Evolutionary conservation across 2,329 filamentous ascomycete genomes (phyloP).

Genomic region (Pseudogymnoascus sp.): DNA sequence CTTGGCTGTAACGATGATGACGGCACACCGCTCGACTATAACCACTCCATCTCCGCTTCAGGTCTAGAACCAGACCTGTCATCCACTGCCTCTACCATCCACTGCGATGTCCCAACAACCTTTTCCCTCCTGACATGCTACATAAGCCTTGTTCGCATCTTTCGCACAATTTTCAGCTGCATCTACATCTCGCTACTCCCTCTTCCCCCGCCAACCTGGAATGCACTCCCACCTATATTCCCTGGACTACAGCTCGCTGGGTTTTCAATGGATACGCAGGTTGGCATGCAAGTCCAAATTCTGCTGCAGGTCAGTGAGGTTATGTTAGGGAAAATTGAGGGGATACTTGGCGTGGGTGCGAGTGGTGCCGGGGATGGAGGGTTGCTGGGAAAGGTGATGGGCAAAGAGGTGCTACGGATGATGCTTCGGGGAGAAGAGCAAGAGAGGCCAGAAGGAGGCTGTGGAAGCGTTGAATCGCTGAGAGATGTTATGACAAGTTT

Average conservation of each 20-base stretch:
- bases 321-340: background rate
- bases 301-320: background rate
- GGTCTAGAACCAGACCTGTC: too few relatives aligned
- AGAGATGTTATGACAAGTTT: background rate
- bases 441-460: background rate
- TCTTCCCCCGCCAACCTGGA: background rate
- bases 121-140: background rate
- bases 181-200: background rate
- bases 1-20: background rate
- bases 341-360: background rate
- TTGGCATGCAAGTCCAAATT: background rate
- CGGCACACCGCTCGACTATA: background rate
- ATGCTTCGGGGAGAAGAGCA: slow-evolving; percentile 6
- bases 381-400: background rate
- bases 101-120: slow-evolving; percentile 2
- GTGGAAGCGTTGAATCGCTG: background rate
- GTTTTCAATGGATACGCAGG: background rate
- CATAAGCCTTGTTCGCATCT: slow-evolving; percentile 6
- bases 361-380: background rate
- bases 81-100: background rate
- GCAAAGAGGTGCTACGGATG: background rate
- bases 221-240: background rate
- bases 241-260: background rate
- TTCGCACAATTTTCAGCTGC: background rate
- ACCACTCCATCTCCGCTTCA: background rate